Conservation (phyloP, 2,329 filamentous ascomycete species). For the Aspergillus felis region DNA sequence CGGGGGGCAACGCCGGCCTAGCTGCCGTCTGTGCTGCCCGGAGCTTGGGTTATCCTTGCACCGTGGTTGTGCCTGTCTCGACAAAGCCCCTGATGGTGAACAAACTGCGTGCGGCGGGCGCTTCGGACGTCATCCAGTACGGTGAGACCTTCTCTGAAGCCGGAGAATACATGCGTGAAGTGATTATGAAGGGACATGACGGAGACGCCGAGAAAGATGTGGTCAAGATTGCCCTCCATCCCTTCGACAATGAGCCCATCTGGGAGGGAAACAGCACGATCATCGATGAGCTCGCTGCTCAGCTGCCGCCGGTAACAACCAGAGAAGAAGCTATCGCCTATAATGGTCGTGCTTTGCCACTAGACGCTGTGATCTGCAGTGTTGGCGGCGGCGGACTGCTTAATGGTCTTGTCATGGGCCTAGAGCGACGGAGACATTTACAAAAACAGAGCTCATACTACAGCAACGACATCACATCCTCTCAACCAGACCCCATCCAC, state of each 20-base stretch:
- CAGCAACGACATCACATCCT: constrained; percentile 11
- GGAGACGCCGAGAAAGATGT: constrained; percentile 24
- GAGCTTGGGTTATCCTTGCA: constrained; percentile 61
- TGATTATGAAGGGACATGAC: constrained; percentile 36
- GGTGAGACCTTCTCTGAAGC: constrained; percentile 68
- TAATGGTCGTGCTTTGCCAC: constrained; percentile 34
- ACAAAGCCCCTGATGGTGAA: constrained; percentile 67
- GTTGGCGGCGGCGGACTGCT: constrained; percentile 79
- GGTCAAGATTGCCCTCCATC: constrained; percentile 41
- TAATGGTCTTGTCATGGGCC: constrained; percentile 68
- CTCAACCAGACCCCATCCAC: constrained; percentile 33
- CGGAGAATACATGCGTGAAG: constrained; percentile 60
- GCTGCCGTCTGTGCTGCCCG: constrained; percentile 72
- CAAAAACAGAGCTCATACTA: constrained; percentile 24
- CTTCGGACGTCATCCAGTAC: constrained; percentile 60
- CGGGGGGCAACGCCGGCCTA: constrained; percentile 79
- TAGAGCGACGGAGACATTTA: constrained; percentile 48
- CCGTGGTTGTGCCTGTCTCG: constrained; percentile 67
- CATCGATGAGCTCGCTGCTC: constrained; percentile 41
- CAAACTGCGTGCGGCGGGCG: constrained; percentile 66
- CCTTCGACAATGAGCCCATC: constrained; percentile 44
- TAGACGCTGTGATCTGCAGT: constrained; percentile 70
- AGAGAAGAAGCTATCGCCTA: constrained; percentile 30
- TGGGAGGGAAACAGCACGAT: constrained; percentile 46
- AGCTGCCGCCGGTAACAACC: constrained; percentile 32